Conservation (phyloP, 2,329 filamentous ascomycete species). For the Huntiella moniliformis region DNA sequence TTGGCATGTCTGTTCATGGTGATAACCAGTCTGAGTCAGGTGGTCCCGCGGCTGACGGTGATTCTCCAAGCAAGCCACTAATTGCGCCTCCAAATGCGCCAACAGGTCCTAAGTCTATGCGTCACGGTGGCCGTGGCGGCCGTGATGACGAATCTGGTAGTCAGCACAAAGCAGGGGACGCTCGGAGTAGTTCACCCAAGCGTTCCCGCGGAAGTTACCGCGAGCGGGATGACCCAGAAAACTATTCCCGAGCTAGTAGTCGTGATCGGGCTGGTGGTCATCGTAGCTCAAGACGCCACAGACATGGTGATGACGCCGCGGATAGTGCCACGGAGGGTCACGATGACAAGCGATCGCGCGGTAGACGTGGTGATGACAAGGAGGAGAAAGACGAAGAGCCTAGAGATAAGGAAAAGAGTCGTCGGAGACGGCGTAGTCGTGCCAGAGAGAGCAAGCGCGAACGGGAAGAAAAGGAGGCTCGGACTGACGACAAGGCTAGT, state of each 20-base stretch:
- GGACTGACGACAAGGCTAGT: constrained; percentile 25
- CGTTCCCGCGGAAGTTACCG: constrained; percentile 16
- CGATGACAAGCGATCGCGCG: constrained; percentile 4
- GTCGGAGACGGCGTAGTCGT: constrained; percentile 19
- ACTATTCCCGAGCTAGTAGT: constrained; percentile 11
- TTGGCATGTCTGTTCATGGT: constrained; percentile 2
- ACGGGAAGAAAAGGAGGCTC: constrained; percentile 29
- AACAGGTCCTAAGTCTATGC: constrained; percentile 86
- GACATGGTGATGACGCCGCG: constrained; percentile 17
- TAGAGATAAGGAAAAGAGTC: constrained; percentile 4
- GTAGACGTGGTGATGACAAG: constrained; percentile 5
- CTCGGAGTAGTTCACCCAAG: constrained; percentile 30
- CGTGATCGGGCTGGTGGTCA: constrained; percentile 11
- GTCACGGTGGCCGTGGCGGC: constrained; percentile 47
- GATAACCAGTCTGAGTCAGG: constrained; percentile 12
- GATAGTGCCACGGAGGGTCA: constrained; percentile 15
- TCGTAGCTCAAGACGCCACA: constrained; percentile 13
- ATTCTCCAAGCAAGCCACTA: background rate
- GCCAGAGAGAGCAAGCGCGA: constrained; percentile 28
- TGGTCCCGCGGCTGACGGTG: constrained; percentile 4
- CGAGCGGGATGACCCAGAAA: constrained; percentile 1
- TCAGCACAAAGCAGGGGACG: constrained; percentile 13
- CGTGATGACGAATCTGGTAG: constrained; percentile 22
- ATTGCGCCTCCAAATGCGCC: constrained; percentile 41
- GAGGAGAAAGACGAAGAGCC: background rate